Percentiles rank a stretch among this genome's conserved stretches.
Evolutionary conservation across 2,329 filamentous ascomycete genomes (phyloP).

Genomic region (Anthostomella pinea): DNA sequence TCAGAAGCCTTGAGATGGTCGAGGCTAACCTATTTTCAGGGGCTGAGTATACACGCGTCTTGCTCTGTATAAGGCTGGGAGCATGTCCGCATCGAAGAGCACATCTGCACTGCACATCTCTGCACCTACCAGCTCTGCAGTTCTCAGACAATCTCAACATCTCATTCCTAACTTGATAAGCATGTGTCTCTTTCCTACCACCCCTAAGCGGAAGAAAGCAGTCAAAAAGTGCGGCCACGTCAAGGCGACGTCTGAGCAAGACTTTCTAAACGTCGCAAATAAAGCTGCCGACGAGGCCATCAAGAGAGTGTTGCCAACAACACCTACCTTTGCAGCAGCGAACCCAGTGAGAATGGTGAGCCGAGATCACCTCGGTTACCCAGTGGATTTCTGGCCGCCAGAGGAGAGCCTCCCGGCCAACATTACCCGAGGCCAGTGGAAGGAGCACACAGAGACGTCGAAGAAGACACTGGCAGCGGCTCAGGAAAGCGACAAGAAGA

Average conservation of each 20-base stretch:
- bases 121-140: neutral
- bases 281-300: constrained; percentile 6
- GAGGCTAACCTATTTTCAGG: too few relatives aligned
- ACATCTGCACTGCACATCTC: neutral
- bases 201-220: constrained; percentile 10
- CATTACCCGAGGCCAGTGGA: constrained; percentile 20
- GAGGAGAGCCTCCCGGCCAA: constrained; percentile 17
- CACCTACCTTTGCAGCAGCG: neutral
- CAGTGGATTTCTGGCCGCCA: constrained; percentile 2
- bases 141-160: constrained; percentile 2
- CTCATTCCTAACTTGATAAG: neutral
- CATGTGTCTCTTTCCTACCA: constrained; percentile 17
- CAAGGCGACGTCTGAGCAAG: neutral
- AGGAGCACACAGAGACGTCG: constrained; percentile 15
- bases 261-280: constrained; percentile 2
- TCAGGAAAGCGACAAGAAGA: constrained; percentile 18
- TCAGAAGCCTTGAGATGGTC: too few relatives aligned
- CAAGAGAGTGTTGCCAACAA: neutral
- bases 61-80: too few relatives aligned
- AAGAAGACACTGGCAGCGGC: constrained; percentile 12
- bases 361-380: neutral
- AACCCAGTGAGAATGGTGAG: neutral
- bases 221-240: too few relatives aligned
- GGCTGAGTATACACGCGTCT: too few relatives aligned
- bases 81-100: neutral